phyloP scores from a whole-genome alignment of 306 rosid species.

The Arachis hypogaea region DNA sequence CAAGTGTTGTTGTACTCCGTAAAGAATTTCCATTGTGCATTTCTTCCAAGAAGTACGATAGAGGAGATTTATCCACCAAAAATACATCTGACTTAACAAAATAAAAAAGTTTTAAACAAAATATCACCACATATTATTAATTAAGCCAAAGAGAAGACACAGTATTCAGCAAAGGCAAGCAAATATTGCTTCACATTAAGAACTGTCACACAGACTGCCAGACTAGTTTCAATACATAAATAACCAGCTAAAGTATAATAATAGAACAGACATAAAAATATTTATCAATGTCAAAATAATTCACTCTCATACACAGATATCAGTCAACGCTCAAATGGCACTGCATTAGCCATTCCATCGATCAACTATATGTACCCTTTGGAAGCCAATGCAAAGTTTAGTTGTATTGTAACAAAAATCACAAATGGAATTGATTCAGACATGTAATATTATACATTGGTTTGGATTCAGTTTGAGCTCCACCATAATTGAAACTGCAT shows the following conservation, averaged over 20 bases:
- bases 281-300: conserved; percentile 19
- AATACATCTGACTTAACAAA: conserved; percentile 50
- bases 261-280: conserved; percentile 20
- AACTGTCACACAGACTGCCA: neutral
- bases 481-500: neutral
- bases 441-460: conserved; percentile 4
- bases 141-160: conserved; percentile 4
- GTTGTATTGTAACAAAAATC: no score
- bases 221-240: conserved; percentile 27
- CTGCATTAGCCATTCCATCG: neutral
- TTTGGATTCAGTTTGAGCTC: conserved; percentile 6
- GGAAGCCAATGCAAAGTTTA: no score
- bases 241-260: conserved; percentile 30
- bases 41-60: conserved; percentile 80
- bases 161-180: conserved; percentile 15
- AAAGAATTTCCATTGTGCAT: conserved; percentile 84
- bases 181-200: conserved; percentile 11
- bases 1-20: conserved; percentile 80
- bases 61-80: conserved; percentile 72
- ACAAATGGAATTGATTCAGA: neutral
- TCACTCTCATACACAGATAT: conserved; percentile 10
- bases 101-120: conserved; percentile 3
- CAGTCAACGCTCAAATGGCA: conserved; percentile 2
- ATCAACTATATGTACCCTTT: no score
- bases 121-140: conserved; percentile 26